A percentile compares a stretch with the other conserved stretches of the same genome.
Conservation (phyloP, 2,329 filamentous ascomycete species). For the Ilyonectria mors-panacis region DNA sequence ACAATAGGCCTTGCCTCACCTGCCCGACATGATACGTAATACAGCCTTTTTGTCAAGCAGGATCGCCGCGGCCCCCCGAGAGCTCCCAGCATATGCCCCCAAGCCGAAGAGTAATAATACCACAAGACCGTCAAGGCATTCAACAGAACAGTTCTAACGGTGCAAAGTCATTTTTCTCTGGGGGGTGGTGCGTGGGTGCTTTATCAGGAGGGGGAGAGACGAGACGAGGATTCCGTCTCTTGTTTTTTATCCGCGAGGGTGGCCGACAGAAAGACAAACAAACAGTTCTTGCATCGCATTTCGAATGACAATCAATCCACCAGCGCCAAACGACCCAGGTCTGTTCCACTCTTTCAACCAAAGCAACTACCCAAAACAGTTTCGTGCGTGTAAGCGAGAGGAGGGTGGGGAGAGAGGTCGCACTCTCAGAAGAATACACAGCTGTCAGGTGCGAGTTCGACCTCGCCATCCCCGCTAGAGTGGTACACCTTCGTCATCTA, state of each 20-base stretch:
- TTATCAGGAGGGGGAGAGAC: conserved; percentile 7
- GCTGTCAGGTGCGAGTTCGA: conserved; percentile 25
- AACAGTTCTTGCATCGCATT: conserved; percentile 44
- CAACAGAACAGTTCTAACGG: conserved; percentile 24
- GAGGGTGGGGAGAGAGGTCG: conserved; percentile 35
- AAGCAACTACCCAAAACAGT: conserved; percentile 52
- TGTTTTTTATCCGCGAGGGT: conserved; percentile 32
- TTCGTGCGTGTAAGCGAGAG: conserved; percentile 38
- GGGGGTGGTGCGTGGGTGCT: not conserved
- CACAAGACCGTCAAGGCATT: conserved; percentile 28
- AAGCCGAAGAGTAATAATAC: conserved; percentile 22
- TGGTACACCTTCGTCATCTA: conserved; percentile 61
- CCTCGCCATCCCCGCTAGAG: conserved; percentile 35
- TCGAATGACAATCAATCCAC: conserved; percentile 47
- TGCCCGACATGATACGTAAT: conserved; percentile 32
- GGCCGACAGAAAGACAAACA: conserved; percentile 30
- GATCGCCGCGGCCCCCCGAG: conserved; percentile 27
- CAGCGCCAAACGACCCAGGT: conserved; percentile 52
- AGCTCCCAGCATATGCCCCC: conserved; percentile 23
- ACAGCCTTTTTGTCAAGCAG: conserved; percentile 37
- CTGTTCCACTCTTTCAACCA: conserved; percentile 50
- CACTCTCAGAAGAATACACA: conserved; percentile 39
- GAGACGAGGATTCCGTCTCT: conserved; percentile 29
- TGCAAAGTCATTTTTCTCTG: conserved; percentile 1
- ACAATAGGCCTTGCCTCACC: conserved; percentile 27